Base-by-base conservation (phyloP, 2,329 filamentous ascomycete species). In the Neofusicoccum sp. region DNA sequence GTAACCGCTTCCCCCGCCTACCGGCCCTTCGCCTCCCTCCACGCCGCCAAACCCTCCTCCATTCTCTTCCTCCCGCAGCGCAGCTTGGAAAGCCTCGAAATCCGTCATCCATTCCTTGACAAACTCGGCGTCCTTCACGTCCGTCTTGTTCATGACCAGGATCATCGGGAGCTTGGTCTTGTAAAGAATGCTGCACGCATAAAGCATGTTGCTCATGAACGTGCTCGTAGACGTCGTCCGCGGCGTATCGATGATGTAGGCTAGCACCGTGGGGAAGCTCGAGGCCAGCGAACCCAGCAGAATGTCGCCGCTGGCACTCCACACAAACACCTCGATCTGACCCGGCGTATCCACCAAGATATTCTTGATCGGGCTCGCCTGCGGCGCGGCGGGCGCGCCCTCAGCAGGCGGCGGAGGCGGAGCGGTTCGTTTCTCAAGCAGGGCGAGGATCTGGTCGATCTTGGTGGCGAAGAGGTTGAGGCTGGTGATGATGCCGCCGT, bases 191-290 rank as follows among this genome's bases (percentile, higher is more conserved):
- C 90, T 96, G 82, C 95, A 98, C 24, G 95, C 95, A 76, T 99
- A 99, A 44, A 99, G 87, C 95, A 99, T 99, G 78, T 99, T 99
- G 74, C 90, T 96, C 95, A 99, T 99, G 77, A 99, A 99, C 0
- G 95, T 99, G 64, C 89, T 93, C 0, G 95, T 98, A 40, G 91
- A 96, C 36, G 89, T 87, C 12, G 93, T 96, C 58, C 95, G 87
- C 3, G 96, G 95, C 1, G 95, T 99, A 76, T 99, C 95, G 75
- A 99, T 96, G 62, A 99, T 85, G 77, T 98, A 99, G 61, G 95
- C 95, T 68, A 99, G 91, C 41, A 99, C 91, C 0, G 96, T 99
- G 0, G 96, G 95, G 73, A 99, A 98, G 0, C 90, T 92, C 3
- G 90, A 95, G 0, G 96, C 95, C 54, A 99, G 82, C 12, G 91